phyloP scores from a whole-genome alignment of 495 filamentous ascomycete species.

The Saxophila tyrrhenica region DNA sequence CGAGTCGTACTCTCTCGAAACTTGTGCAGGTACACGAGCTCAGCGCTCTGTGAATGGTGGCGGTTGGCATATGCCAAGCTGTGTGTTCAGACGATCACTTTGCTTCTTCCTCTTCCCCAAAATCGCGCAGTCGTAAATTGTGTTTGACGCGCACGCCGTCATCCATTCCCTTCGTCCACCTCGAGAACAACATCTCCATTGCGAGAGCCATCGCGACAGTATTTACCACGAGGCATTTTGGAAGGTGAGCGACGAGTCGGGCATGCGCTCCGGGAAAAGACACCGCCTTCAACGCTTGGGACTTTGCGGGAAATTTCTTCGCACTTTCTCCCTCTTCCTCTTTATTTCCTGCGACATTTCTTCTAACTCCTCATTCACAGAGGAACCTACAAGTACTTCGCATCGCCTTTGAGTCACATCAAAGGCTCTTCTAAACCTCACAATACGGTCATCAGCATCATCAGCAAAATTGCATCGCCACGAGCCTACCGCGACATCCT shows the following conservation, averaged over 20 bases:
- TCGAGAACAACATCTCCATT: background rate
- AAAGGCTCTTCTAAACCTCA: background rate
- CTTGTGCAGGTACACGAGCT: too few relatives aligned
- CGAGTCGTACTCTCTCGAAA: too few relatives aligned
- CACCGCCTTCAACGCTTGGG: background rate
- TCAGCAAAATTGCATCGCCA: conserved; percentile 57
- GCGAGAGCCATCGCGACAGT: background rate
- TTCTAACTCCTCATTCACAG: background rate
- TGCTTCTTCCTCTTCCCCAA: too few relatives aligned
- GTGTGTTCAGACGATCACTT: too few relatives aligned
- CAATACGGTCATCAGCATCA: background rate
- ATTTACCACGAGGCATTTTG: background rate
- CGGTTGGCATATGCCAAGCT: background rate
- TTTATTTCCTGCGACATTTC: background rate
- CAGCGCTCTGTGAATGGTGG: background rate
- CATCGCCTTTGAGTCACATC: background rate
- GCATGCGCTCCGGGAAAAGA: background rate
- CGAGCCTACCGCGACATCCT: conserved; percentile 48
- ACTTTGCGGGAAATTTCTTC: background rate
- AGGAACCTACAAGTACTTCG: background rate
- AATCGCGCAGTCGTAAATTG: too few relatives aligned
- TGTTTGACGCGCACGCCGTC: background rate
- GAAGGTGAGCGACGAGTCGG: background rate
- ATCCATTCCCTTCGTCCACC: background rate
- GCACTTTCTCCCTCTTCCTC: background rate